Evolutionary conservation across 805 yeast genomes (phyloP).

Genomic region (Cyberlindnera saturnus): DNA sequence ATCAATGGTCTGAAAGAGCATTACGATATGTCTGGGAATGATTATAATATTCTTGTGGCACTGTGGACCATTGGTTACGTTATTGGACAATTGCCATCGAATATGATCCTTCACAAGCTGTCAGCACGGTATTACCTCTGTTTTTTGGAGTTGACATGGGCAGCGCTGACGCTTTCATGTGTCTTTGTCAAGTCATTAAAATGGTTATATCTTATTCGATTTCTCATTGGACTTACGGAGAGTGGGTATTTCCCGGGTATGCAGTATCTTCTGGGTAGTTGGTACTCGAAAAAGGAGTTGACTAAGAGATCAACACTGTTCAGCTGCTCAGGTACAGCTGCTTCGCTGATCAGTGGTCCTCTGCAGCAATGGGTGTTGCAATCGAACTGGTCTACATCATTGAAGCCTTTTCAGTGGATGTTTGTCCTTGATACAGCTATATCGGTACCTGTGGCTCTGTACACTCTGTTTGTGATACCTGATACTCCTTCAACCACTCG

Average conservation of each 20-base stretch:
- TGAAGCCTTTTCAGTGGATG: constrained; percentile 35
- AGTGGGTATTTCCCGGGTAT: constrained; percentile 34
- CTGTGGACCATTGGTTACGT: constrained; percentile 45
- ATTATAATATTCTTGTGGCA: constrained; percentile 37
- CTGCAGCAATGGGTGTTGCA: constrained; percentile 27
- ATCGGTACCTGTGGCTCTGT: constrained; percentile 36
- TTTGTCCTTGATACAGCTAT: constrained; percentile 36
- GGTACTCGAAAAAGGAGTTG: constrained; percentile 27
- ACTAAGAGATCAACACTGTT: constrained; percentile 26
- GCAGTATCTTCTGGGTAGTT: constrained; percentile 21
- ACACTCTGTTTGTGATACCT: constrained; percentile 35
- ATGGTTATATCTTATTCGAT: constrained; percentile 26
- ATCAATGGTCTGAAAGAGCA: constrained; percentile 31
- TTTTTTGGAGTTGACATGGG: constrained; percentile 38
- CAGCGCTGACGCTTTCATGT: constrained; percentile 26
- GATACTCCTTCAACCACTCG: constrained; percentile 36
- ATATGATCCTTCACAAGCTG: constrained; percentile 27
- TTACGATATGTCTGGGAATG: constrained; percentile 32
- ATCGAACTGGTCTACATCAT: constrained; percentile 14
- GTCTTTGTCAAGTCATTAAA: constrained; percentile 9
- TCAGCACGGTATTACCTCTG: constrained; percentile 38
- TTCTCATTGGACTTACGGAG: constrained; percentile 36
- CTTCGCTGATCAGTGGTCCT: constrained; percentile 31
- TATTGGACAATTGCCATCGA: constrained; percentile 42
- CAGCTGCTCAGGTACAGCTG: constrained; percentile 26